These are phyloP conservation scores for Talaromyces atroroseus DNA, from an alignment of 2,329 filamentous ascomycete genomes.

Conservation along the genomic window DNA sequence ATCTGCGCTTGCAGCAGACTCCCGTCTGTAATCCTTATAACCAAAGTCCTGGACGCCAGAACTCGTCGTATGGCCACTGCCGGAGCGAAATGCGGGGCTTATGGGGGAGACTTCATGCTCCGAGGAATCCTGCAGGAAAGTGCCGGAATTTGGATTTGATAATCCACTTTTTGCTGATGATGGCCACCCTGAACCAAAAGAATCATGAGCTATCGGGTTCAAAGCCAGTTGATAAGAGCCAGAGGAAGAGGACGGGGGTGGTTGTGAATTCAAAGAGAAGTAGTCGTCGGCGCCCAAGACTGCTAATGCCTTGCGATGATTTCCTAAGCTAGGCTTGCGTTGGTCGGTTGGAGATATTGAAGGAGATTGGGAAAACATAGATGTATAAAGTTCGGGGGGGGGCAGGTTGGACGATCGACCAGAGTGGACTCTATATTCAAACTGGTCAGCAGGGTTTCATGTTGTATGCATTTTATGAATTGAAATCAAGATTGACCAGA, in stretches of 20 bases:
- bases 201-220: constrained; percentile 12
- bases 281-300: constrained; percentile 26
- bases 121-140: constrained; percentile 35
- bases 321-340: constrained; percentile 30
- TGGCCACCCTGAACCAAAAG: constrained; percentile 3
- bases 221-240: constrained; percentile 9
- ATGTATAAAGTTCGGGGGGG: constrained; percentile 23
- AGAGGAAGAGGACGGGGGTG: constrained; percentile 2
- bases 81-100: constrained; percentile 63
- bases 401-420: constrained; percentile 1
- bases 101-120: constrained; percentile 51
- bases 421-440: not conserved
- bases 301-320: constrained; percentile 31
- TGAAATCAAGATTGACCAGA: not conserved
- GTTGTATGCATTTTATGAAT: not conserved
- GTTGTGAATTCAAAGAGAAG: constrained; percentile 1
- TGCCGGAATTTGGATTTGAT: constrained; percentile 24
- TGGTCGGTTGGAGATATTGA: constrained; percentile 35
- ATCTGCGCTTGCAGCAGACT: constrained; percentile 82
- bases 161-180: constrained; percentile 16
- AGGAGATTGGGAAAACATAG: constrained; percentile 31
- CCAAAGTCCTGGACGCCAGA: constrained; percentile 59
- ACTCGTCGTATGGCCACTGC: constrained; percentile 46
- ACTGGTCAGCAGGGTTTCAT: not conserved
- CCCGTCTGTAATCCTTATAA: constrained; percentile 68